phyloP scores from a whole-genome alignment of 2,329 filamentous ascomycete genomes.

The Penicillium sp. region DNA sequence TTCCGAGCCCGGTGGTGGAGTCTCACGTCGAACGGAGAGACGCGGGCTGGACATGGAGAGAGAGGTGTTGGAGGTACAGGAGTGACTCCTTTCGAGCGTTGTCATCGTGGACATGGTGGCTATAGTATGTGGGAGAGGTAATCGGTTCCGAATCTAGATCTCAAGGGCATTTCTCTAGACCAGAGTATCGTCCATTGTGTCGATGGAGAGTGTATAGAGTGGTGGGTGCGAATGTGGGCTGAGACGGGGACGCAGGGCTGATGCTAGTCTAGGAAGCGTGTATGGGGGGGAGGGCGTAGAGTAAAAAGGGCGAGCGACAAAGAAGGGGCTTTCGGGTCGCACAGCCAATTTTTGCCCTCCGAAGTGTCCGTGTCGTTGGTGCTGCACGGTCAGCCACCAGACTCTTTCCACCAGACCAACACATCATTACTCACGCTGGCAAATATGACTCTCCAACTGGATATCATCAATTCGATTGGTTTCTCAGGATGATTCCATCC shows the following conservation, averaged over 20 bases:
- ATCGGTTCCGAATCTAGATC: not conserved
- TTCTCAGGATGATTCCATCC: not conserved
- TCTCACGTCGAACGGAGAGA: slow-evolving; percentile 40
- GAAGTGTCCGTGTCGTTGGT: not conserved
- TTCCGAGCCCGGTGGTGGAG: slow-evolving; percentile 42
- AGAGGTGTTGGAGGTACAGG: slow-evolving; percentile 44
- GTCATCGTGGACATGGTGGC: slow-evolving; percentile 36
- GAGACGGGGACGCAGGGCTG: not conserved
- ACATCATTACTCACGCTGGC: not conserved
- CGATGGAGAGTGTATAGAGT: not conserved
- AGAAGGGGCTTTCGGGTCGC: slow-evolving; percentile 13
- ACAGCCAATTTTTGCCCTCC: slow-evolving; percentile 10
- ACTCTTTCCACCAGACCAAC: not conserved
- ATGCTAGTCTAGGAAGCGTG: not conserved
- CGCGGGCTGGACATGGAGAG: slow-evolving; percentile 42
- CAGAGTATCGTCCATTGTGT: slow-evolving; percentile 19
- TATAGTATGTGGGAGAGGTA: slow-evolving; percentile 5
- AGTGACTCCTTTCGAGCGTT: slow-evolving; percentile 43
- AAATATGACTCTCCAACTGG: not conserved
- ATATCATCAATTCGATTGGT: not conserved
- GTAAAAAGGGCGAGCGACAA: slow-evolving; percentile 18
- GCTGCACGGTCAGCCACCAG: not conserved
- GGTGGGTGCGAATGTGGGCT: not conserved
- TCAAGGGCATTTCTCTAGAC: slow-evolving; percentile 14
- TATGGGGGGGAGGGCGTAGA: slow-evolving; percentile 11